Evolutionary conservation across 495 filamentous ascomycete genomes (phyloP), one percentile per base, ranked within the genome.

Genomic region (Thermothielavioides terrestris): DNA sequence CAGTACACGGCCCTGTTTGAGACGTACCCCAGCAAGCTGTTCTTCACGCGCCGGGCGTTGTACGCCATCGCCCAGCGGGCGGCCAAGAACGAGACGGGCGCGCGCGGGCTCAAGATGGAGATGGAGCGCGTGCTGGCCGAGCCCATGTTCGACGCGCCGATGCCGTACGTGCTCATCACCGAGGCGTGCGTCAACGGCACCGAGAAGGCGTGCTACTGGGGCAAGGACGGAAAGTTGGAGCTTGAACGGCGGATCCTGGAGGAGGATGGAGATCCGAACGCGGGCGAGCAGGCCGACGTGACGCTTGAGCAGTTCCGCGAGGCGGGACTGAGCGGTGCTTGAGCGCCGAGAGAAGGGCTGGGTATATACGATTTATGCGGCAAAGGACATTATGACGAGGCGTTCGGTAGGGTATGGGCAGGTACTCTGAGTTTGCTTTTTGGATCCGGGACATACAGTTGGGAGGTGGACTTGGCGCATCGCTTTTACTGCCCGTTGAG

Each of bases 101-200:
- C 92, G 0, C 73, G 92, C 10, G 92, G 85, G 0, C 68, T 98
- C 32, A 80, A 92, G 45, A 91, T 89, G 42, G 88, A 95, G 49
- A 80, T 95, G 74, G 94, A 98, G 64, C 74, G 84, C 6, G 73
- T 97, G 37, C 72, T 98, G 17, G 83, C 77, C 11, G 89, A 96
- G 52, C 79, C 85, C 18, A 96, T 94, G 86, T 97, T 91, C 63
- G 88, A 94, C 63, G 81, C 85, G 4, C 92, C 92, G 53, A 68
- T 56, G 51, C 67, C 62, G 43, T 73, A 67, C 52, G 83, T 92
- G 3, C 73, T 92, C 1, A 79, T 94, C n/a, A 91, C 82, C 0
- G 79, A 87, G 64, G 74, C 69, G 2, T 87, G 85, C 11, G 87
- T 88, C 0, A 66, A 76, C 12, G 80, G 81, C 15, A 68, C 80